Percentiles rank a stretch among this genome's conserved stretches.
Evolutionary conservation across 2,329 filamentous ascomycete genomes (phyloP).

Genomic region (Diaporthe australafricana): DNA sequence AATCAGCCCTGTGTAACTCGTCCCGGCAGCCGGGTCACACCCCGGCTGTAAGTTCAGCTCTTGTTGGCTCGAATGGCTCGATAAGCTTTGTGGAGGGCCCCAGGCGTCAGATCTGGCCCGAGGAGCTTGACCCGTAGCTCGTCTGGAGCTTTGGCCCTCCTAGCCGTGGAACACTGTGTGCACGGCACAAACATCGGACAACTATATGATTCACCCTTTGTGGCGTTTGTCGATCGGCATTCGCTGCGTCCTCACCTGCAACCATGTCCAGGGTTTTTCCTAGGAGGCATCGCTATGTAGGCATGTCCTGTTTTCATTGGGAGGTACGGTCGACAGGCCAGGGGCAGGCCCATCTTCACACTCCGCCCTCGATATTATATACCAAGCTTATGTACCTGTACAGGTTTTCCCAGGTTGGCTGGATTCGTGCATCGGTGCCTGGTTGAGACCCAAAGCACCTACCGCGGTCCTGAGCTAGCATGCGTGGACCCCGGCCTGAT

Average conservation of each 20-base stretch:
- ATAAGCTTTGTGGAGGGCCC: constrained; percentile 24
- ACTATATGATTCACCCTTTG: no score
- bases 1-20: constrained; percentile 16
- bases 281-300: no score
- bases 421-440: neutral
- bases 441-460: neutral
- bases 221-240: neutral
- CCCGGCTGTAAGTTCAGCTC: neutral
- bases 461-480: neutral
- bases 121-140: constrained; percentile 5
- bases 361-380: no score
- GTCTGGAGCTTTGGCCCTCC: neutral
- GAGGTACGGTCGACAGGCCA: no score
- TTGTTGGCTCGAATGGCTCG: neutral
- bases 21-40: constrained; percentile 6
- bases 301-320: no score
- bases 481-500: neutral
- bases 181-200: neutral
- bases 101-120: constrained; percentile 1
- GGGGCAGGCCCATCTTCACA: no score
- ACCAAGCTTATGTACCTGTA: no score
- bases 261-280: neutral
- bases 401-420: no score
- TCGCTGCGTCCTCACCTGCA: neutral
- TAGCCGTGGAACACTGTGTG: neutral